These are phyloP conservation scores for Cicer chorassanicum DNA, from an alignment of 306 rosid genomes.

Conservation along the genomic window DNA sequence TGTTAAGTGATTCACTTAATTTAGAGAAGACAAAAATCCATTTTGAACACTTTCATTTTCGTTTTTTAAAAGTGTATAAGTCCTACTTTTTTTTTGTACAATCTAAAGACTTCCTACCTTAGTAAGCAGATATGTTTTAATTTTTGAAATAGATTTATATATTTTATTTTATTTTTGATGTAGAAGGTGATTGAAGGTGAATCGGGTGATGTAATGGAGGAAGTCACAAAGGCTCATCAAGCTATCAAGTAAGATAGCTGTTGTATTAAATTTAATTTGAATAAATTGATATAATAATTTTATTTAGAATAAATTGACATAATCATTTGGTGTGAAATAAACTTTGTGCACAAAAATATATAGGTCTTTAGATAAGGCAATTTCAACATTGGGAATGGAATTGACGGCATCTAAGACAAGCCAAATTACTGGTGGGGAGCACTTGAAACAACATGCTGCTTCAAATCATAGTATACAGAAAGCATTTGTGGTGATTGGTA, in stretches of 20 bases:
- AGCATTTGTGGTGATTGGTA: constrained; percentile 87
- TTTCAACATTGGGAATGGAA: constrained; percentile 77
- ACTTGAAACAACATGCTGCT: constrained; percentile 29
- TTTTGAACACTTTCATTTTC: no score
- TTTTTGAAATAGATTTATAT: no score
- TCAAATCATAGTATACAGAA: constrained; percentile 45
- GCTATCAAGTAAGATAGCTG: constrained; percentile 64
- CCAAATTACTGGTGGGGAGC: constrained; percentile 39
- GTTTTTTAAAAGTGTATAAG: no score
- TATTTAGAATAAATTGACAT: neutral
- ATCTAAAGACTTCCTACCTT: no score
- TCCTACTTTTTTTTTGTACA: no score
- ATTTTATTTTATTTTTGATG: neutral
- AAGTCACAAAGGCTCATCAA: constrained; percentile 80
- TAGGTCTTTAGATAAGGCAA: constrained; percentile 78
- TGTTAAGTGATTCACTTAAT: neutral
- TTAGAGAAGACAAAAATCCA: neutral
- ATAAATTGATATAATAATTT: neutral
- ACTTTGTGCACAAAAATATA: constrained; percentile 2
- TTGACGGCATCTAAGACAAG: constrained; percentile 60
- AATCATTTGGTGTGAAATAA: neutral
- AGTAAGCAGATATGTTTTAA: no score
- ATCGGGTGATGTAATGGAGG: constrained; percentile 63
- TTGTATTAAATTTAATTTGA: neutral
- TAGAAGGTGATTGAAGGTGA: constrained; percentile 75